phyloP scores from a whole-genome alignment of 306 rosid genomes.

The Vigna radiata region DNA sequence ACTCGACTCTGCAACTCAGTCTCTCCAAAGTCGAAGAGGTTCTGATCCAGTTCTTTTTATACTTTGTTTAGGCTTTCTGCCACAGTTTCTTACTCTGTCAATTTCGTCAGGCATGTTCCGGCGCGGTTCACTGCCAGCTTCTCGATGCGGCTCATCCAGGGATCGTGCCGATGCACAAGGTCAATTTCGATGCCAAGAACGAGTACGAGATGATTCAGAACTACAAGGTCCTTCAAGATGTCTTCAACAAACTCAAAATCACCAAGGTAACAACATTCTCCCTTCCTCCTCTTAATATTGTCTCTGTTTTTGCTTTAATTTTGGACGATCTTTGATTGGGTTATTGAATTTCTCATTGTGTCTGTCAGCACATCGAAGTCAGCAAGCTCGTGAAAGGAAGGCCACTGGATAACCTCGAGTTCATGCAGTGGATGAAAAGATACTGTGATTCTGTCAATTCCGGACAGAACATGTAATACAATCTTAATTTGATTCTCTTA shows the following conservation, averaged over 20 bases:
- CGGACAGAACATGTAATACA: constrained; percentile 57
- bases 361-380: constrained; percentile 80
- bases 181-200: constrained; percentile 88
- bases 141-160: constrained; percentile 92
- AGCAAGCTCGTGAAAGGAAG: constrained; percentile 93
- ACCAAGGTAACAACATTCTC: constrained; percentile 64
- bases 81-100: not conserved
- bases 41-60: not conserved
- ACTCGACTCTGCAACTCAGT: constrained; percentile 86
- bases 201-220: constrained; percentile 99
- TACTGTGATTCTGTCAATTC: constrained; percentile 87
- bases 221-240: constrained; percentile 96
- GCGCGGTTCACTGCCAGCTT: constrained; percentile 95
- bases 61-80: not conserved
- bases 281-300: not conserved
- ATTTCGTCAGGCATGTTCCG: constrained; percentile 74
- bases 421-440: constrained; percentile 98
- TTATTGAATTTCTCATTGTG: not conserved
- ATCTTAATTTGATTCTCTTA: not conserved
- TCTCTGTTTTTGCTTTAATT: not conserved
- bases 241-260: constrained; percentile 89
- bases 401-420: constrained; percentile 91
- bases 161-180: constrained; percentile 96
- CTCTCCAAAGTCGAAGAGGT: constrained; percentile 89
- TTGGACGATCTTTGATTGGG: not conserved